Conservation (phyloP, 1,139 yeast species). For the Maudiozyma humilis region DNA sequence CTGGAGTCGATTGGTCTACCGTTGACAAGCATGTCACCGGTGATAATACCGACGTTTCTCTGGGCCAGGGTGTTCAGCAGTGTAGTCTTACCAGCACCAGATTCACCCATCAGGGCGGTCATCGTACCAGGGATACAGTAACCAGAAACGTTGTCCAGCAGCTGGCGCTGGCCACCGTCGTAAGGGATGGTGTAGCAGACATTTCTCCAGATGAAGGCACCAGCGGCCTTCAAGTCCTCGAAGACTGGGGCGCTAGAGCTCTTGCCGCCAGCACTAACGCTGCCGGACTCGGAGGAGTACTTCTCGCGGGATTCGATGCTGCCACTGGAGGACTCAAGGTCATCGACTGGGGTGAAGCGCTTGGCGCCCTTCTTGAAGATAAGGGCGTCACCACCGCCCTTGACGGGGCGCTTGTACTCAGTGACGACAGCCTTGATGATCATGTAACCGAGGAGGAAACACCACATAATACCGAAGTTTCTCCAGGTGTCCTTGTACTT, state of each 20-base stretch:
- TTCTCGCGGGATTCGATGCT: slow-evolving; percentile 16
- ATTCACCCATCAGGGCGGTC: slow-evolving; percentile 62
- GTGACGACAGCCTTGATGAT: slow-evolving; percentile 33
- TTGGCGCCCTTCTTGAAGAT: slow-evolving; percentile 33
- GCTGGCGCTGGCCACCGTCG: slow-evolving; percentile 32
- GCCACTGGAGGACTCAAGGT: slow-evolving; percentile 18
- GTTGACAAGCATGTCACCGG: slow-evolving; percentile 52
- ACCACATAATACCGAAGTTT: slow-evolving; percentile 43
- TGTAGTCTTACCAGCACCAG: slow-evolving; percentile 69
- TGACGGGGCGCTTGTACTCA: slow-evolving; percentile 35
- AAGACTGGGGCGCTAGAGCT: slow-evolving; percentile 13
- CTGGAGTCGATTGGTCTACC: slow-evolving; percentile 43
- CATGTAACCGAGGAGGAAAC: slow-evolving; percentile 36
- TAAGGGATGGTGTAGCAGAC: slow-evolving; percentile 35
- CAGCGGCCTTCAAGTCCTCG: slow-evolving; percentile 22
- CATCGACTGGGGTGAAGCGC: slow-evolving; percentile 8
- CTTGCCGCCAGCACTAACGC: slow-evolving; percentile 7
- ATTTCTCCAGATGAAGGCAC: slow-evolving; percentile 38
- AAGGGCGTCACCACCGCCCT: slow-evolving; percentile 38
- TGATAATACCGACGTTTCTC: slow-evolving; percentile 44
- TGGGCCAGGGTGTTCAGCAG: slow-evolving; percentile 51
- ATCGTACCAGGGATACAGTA: slow-evolving; percentile 47
- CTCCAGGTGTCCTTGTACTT: slow-evolving; percentile 41
- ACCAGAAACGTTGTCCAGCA: slow-evolving; percentile 48
- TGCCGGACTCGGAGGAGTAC: slow-evolving; percentile 13